Base-by-base conservation (phyloP, 1,284 basidiomycete species). In the Earliella scabrosa region DNA sequence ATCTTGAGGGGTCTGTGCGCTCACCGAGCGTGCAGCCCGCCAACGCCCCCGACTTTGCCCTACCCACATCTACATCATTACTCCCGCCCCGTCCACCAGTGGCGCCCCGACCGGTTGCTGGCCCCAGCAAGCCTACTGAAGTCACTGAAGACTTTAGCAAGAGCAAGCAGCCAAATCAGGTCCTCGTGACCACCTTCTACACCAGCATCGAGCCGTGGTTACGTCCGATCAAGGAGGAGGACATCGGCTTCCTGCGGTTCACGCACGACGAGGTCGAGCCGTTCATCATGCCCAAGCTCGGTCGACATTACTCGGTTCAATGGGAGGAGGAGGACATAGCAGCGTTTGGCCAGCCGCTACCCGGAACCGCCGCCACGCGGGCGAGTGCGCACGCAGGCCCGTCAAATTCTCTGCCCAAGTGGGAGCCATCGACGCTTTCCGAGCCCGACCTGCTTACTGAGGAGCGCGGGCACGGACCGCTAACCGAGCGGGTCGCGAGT, bases 261-360 rank as follows among this genome's bases (percentile, higher is more conserved):
- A 87, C 87, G n/a, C 88, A 82, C 18, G 95, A 97, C 66, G 93
- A 97, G 56, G 79, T 91, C 6, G 91, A 94, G 57, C 88, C 92
- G 0, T 97, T 87, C 66, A 76, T 93, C 39, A 85, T 97, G 74
- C 95, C 96, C 7, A 85, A 89, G 55, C 81, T 97, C 1, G 97
- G 96, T 7, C 80, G 87, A 61, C 95, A 96, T 74, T 98, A 97
- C 68, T 79, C 85, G 24, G 90, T 96, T 50, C 78, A 89, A 2
- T 98, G 96, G 95, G 93, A 95, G 60, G 93, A 97, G 61, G 89
- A 95, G 69, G 96, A 98, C 70, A 79, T 79, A 6, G 79, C 81
- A 7, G 59, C 77, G n/a, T 79, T 79, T 54, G 77, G 78, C 32
- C 69, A 67, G 2, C 74, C 79, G 23, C 65, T 81, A 8, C 75